Base-by-base conservation (phyloP, 1,284 basidiomycete species). In the Blastosporella zonata region DNA sequence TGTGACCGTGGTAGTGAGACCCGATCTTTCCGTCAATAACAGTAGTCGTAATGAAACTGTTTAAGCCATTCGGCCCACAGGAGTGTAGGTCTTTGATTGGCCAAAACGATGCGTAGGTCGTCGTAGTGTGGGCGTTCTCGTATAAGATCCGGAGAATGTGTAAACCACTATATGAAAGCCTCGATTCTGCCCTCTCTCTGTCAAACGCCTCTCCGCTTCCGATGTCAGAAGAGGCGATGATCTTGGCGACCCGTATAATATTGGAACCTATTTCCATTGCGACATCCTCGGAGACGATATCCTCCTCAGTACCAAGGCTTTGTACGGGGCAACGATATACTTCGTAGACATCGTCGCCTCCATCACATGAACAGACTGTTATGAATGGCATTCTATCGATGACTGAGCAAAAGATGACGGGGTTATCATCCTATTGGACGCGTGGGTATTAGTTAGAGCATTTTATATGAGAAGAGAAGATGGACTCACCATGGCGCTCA, bases 281-380 rank as follows among this genome's bases (percentile, higher is more conserved):
- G 2, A 34, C 39, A n/a, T 46, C 46, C 7, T 29, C 12, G 27
- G 15, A 43, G 17, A 2, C 12, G 9, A 5, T 20, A 1, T 9
- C 17, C 20, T 40, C 29, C 4, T 13, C 41, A 2, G 25, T 27
- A 3, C 33, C 25, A 22, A 47, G 34, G 17, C 15, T 22, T 8
- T 50, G 34, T n/a, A 23, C 2, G 8, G 53, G 37, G 22, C 43
- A 45, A 23, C 43, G 39, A 21, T 51, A 48, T 6, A 54, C 18
- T 6, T 46, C 28, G 27, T 46, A 43, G 4, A 23, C 28, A n/a
- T 39, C 15, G 20, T 18, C 15, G 9, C 20, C 9, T 12, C 29
- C 20, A 22, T 10, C 13, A 10, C 33, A 13, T 9, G 22, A 25
- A 5, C 29, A 18, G 22, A 9, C 12, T 22, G 42, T 36, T 15